Conservation (phyloP, 2,329 filamentous ascomycete genomes). For the Myrmaecium sp. region DNA sequence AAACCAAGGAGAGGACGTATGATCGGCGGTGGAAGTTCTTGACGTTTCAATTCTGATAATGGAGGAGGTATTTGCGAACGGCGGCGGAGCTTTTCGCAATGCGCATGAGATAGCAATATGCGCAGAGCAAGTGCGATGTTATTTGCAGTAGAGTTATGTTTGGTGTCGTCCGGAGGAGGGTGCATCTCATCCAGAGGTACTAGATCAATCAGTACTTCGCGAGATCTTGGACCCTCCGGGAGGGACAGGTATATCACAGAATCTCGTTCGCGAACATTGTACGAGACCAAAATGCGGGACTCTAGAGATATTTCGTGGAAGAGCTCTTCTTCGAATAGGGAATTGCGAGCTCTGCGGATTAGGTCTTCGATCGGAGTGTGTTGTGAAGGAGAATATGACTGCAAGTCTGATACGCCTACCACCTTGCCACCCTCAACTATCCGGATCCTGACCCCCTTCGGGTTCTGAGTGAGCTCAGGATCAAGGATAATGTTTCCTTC, state of each 20-base stretch:
- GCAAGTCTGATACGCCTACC: slow-evolving; percentile 33
- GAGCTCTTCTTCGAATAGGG: slow-evolving; percentile 68
- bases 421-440: slow-evolving; percentile 41
- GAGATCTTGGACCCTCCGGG: slow-evolving; percentile 17
- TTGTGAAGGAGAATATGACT: slow-evolving; percentile 24
- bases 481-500: slow-evolving; percentile 66
- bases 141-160: slow-evolving; percentile 39
- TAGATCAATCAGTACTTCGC: slow-evolving; percentile 49
- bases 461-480: slow-evolving; percentile 37
- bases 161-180: slow-evolving; percentile 8
- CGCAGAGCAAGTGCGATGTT: slow-evolving; percentile 50
- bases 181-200: slow-evolving; percentile 38
- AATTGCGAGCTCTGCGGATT: slow-evolving; percentile 61
- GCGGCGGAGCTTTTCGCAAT: slow-evolving; percentile 55
- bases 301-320: slow-evolving; percentile 83
- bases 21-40: slow-evolving; percentile 36
- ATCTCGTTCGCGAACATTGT: slow-evolving; percentile 48
- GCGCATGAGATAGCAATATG: slow-evolving; percentile 61
- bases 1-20: slow-evolving; percentile 40
- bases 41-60: slow-evolving; percentile 31
- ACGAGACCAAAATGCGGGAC: slow-evolving; percentile 52
- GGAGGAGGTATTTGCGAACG: slow-evolving; percentile 49
- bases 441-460: slow-evolving; percentile 49
- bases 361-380: slow-evolving; percentile 47
- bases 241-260: slow-evolving; percentile 19